Conservation (phyloP, 164 flowering plant genomes). For the Vitis labrusca region DNA sequence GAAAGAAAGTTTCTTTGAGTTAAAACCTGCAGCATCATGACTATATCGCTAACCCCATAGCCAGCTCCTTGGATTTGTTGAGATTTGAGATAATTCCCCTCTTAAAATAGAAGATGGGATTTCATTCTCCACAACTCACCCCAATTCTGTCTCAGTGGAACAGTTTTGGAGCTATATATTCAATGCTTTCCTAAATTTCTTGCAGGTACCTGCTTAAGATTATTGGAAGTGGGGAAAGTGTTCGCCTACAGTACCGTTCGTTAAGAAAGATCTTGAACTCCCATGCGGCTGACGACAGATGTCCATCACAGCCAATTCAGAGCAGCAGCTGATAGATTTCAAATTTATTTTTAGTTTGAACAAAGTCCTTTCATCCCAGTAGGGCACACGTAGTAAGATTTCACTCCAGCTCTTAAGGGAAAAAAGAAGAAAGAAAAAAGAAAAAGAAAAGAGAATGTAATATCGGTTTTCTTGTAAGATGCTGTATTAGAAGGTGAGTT, state of each 20-base stretch:
- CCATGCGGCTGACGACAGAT: conserved; percentile 43
- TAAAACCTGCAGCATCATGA: too few species aligned
- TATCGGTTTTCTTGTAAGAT: too few species aligned
- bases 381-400: background rate
- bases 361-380: background rate
- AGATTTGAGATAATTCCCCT: background rate
- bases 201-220: conserved; percentile 84
- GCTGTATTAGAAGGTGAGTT: too few species aligned
- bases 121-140: background rate
- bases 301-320: conserved; percentile 46
- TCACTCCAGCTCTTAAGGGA: background rate
- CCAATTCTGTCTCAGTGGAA: background rate
- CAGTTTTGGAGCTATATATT: too few species aligned
- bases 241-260: conserved; percentile 89
- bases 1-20: too few species aligned
- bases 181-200: background rate
- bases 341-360: background rate
- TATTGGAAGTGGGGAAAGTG: conserved; percentile 80
- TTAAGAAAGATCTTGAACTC: conserved; percentile 48
- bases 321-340: conserved; percentile 37
- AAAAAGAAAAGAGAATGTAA: too few species aligned
- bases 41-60: background rate
- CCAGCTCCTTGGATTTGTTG: background rate
- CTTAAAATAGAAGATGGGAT: background rate
- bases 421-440: background rate